These are phyloP conservation scores for Rhizoclosmatium globosum DNA, from an alignment of 192 early-diverging fungal species.

Conservation along the genomic window DNA sequence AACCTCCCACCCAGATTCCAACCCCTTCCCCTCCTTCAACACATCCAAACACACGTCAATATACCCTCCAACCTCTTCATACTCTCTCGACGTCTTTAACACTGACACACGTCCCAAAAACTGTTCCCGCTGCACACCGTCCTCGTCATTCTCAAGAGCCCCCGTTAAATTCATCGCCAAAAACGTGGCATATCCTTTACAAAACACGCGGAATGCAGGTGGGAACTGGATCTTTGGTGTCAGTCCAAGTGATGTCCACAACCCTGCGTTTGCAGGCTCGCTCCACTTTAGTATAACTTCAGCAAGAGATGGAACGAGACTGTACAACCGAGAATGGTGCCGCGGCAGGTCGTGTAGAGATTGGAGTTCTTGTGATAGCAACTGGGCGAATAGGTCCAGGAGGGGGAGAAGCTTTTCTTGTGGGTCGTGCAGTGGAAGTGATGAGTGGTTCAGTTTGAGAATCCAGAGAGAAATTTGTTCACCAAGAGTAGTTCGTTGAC, in stretches of 20 bases:
- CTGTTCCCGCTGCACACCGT: background rate
- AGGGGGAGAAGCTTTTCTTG: conserved; percentile 47
- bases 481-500: conserved; percentile 36
- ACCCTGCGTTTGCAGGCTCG: conserved; percentile 42
- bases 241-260: conserved; percentile 48
- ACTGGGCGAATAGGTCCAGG: conserved; percentile 36
- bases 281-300: conserved; percentile 41
- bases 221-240: conserved; percentile 26
- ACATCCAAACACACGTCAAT: background rate
- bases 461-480: conserved; percentile 52
- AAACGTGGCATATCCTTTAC: conserved; percentile 30
- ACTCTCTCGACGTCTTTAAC: background rate
- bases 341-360: conserved; percentile 14
- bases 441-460: conserved; percentile 38
- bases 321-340: conserved; percentile 40
- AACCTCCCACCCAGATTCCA: background rate
- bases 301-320: conserved; percentile 32
- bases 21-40: background rate
- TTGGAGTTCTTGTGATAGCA: conserved; percentile 19
- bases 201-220: conserved; percentile 29
- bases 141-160: background rate
- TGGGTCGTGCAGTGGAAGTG: conserved; percentile 7
- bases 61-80: background rate
- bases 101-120: background rate
- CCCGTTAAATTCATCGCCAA: conserved; percentile 22